phyloP scores from a whole-genome alignment of 2,329 filamentous ascomycete species.

The Colletotrichum paranaense region DNA sequence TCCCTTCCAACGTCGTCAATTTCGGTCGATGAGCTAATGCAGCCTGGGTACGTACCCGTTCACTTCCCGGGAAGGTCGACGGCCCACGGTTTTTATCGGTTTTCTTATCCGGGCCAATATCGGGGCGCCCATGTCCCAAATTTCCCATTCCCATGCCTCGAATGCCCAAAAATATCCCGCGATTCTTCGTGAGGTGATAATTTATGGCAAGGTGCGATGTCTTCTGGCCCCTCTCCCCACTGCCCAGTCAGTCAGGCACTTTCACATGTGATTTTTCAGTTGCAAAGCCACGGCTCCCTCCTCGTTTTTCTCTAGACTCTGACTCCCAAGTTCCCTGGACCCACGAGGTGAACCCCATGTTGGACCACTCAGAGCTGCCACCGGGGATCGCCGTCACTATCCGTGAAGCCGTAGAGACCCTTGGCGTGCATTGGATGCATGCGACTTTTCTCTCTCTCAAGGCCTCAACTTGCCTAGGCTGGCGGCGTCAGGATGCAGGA shows the following conservation, averaged over 20 bases:
- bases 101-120: conserved; percentile 30
- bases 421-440: conserved; percentile 23
- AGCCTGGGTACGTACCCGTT: not conserved
- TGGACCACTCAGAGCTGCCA: conserved; percentile 23
- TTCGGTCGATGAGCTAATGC: not conserved
- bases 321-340: conserved; percentile 5
- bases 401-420: conserved; percentile 27
- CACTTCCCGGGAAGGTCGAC: not conserved
- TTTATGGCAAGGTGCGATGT: conserved; percentile 3
- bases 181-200: conserved; percentile 15
- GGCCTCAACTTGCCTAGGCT: conserved; percentile 5
- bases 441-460: conserved; percentile 18
- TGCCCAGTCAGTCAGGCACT: conserved; percentile 1
- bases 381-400: conserved; percentile 29
- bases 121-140: not conserved
- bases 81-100: conserved; percentile 4
- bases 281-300: conserved; percentile 34
- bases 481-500: conserved; percentile 14
- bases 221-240: not conserved
- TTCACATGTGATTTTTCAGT: conserved; percentile 34
- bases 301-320: conserved; percentile 24
- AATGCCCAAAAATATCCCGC: not conserved
- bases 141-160: not conserved
- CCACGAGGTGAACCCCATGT: conserved; percentile 20
- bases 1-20: conserved; percentile 4